phyloP scores from a whole-genome alignment of 2,329 filamentous ascomycete species.

The Gliomastix tumulicola region DNA sequence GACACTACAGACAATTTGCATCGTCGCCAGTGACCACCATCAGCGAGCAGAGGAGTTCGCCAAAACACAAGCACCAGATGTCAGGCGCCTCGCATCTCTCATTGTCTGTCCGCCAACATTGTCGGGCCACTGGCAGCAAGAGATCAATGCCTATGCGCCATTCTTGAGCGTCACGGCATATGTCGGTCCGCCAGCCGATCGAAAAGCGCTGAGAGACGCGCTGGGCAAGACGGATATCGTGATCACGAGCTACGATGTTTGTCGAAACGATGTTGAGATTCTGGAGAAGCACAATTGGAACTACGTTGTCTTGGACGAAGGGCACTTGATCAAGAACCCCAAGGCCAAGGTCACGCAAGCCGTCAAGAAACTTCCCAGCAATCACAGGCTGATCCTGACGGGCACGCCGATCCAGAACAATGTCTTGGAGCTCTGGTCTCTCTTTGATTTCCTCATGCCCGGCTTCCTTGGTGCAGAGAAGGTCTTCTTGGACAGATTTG shows the following conservation, averaged over 20 bases:
- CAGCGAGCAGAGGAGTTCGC: conserved; percentile 84
- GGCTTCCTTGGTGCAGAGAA: conserved; percentile 92
- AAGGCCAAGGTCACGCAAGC: conserved; percentile 93
- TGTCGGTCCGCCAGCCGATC: conserved; percentile 79
- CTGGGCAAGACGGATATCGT: conserved; percentile 83
- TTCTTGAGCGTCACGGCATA: conserved; percentile 89
- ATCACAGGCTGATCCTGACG: conserved; percentile 92
- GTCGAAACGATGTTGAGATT: conserved; percentile 87
- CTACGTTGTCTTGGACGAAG: conserved; percentile 94
- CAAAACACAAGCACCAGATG: conserved; percentile 72
- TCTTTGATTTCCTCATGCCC: conserved; percentile 99
- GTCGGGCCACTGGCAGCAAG: conserved; percentile 97
- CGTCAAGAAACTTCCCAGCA: conserved; percentile 83
- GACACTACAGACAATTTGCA: conserved; percentile 94
- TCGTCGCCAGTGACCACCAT: conserved; percentile 96
- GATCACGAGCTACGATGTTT: conserved; percentile 97
- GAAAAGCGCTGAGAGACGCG: conserved; percentile 60
- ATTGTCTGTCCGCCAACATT: conserved; percentile 95
- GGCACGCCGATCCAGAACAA: conserved; percentile 98
- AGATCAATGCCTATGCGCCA: conserved; percentile 90
- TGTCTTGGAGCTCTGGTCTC: conserved; percentile 90
- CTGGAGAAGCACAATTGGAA: conserved; percentile 87
- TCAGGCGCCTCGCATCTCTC: conserved; percentile 75
- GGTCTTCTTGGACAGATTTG: conserved; percentile 92
- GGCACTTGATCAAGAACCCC: conserved; percentile 97